Conservation (phyloP, 1,284 basidiomycete genomes). For the Phylloboletellus chloephorus region DNA sequence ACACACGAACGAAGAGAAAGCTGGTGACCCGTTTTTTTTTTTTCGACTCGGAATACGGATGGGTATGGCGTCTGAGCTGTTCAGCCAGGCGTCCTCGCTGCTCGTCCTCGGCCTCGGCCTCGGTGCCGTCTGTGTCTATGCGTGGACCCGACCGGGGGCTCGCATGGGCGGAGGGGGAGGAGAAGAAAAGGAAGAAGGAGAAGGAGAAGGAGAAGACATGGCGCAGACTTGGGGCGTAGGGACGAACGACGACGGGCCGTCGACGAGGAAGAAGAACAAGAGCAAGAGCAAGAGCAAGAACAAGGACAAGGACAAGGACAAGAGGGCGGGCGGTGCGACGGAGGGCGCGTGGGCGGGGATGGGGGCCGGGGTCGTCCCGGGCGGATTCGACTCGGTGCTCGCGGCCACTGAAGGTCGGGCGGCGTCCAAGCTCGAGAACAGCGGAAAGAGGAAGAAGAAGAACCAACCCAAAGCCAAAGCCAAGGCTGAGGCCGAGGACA, state of each 20-base stretch:
- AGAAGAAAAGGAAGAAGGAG: too few species aligned
- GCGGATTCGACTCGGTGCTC: slow-evolving; percentile 9
- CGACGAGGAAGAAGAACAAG: background rate
- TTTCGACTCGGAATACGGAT: too few species aligned
- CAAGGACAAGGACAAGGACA: background rate
- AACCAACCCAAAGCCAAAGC: slow-evolving; percentile 2
- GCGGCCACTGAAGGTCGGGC: background rate
- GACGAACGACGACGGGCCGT: too few species aligned
- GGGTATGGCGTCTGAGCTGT: background rate
- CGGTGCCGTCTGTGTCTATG: too few species aligned
- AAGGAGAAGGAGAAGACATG: too few species aligned
- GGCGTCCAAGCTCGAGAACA: slow-evolving; percentile 40
- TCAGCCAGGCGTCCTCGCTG: background rate
- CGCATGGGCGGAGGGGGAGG: too few species aligned
- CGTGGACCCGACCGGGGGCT: too few species aligned
- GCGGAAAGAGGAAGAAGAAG: slow-evolving; percentile 44
- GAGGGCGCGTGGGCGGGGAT: too few species aligned
- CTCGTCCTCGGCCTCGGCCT: background rate
- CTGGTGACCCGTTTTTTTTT: too few species aligned
- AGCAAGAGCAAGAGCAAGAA: background rate
- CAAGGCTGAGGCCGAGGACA: slow-evolving; percentile 20
- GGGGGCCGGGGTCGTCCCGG: slow-evolving; percentile 5
- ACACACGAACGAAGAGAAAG: too few species aligned
- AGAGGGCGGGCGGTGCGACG: background rate
- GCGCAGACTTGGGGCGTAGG: too few species aligned